A percentile compares a stretch with the other conserved stretches of the same genome.
These are phyloP conservation scores for Triticum turgidum DNA, from an alignment of 176 grass and related monocot species.

Conservation along the genomic window DNA sequence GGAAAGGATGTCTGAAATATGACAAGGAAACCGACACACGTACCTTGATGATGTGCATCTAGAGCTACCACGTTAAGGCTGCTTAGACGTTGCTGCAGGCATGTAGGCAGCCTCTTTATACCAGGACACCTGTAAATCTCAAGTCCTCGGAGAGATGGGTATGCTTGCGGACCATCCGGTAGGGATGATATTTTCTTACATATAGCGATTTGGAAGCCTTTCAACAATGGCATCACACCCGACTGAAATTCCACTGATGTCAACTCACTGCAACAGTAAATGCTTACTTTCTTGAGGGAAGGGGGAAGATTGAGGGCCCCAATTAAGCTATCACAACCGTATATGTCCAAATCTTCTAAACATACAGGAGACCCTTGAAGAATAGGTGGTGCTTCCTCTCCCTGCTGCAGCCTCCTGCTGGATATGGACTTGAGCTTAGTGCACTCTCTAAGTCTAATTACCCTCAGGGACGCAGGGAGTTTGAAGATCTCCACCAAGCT, in stretches of 20 bases:
- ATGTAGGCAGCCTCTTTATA: neutral
- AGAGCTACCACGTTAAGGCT: neutral
- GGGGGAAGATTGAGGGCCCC: neutral
- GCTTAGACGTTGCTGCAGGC: neutral
- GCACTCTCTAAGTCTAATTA: too few relatives aligned
- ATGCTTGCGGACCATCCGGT: neutral
- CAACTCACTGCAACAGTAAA: neutral
- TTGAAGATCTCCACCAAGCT: neutral
- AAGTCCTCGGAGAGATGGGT: neutral
- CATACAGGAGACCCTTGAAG: neutral
- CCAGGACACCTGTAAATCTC: accelerated
- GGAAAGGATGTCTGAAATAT: too few relatives aligned
- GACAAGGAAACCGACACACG: too few relatives aligned
- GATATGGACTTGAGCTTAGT: too few relatives aligned
- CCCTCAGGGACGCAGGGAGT: too few relatives aligned
- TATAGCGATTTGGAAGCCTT: accelerated
- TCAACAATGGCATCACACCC: neutral
- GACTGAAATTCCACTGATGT: neutral
- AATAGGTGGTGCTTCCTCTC: neutral
- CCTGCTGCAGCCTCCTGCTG: too few relatives aligned
- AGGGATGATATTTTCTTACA: neutral
- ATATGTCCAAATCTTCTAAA: neutral
- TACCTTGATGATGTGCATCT: too few relatives aligned
- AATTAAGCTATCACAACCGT: neutral
- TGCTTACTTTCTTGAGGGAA: neutral